Evolutionary conservation across 2,329 filamentous ascomycete genomes (phyloP).

Genomic region (Hypoxylon sp.): DNA sequence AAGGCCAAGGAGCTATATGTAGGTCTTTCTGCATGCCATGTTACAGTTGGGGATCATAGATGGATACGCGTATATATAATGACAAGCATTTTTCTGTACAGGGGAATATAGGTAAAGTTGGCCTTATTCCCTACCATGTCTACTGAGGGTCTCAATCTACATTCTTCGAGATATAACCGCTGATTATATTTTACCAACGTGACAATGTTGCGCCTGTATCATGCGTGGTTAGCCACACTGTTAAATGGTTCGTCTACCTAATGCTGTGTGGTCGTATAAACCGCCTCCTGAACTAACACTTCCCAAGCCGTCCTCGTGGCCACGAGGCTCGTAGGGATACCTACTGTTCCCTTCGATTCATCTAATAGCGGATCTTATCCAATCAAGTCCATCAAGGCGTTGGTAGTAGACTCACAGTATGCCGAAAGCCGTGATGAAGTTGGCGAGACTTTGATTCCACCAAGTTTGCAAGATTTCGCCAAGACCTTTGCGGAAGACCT

Average conservation of each 20-base stretch:
- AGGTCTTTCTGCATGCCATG: slow-evolving; percentile 28
- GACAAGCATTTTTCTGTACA: not conserved
- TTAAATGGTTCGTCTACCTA: slow-evolving; percentile 42
- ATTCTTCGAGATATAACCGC: slow-evolving; percentile 11
- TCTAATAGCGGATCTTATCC: slow-evolving; percentile 49
- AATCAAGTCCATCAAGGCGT: slow-evolving; percentile 51
- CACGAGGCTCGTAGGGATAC: slow-evolving; percentile 52
- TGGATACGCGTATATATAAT: slow-evolving; percentile 34
- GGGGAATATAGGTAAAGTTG: not conserved
- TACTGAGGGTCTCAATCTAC: slow-evolving; percentile 2
- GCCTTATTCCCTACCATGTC: slow-evolving; percentile 8
- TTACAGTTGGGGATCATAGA: slow-evolving; percentile 4
- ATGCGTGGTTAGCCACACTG: slow-evolving; percentile 32
- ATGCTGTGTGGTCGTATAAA: not conserved
- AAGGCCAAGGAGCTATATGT: slow-evolving; percentile 6
- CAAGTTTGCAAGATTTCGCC: slow-evolving; percentile 64
- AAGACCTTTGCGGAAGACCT: slow-evolving; percentile 61
- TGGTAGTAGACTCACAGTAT: slow-evolving; percentile 63
- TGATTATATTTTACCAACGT: slow-evolving; percentile 5
- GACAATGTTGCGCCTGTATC: slow-evolving; percentile 15
- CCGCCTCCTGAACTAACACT: slow-evolving; percentile 24
- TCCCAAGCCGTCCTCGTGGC: slow-evolving; percentile 37
- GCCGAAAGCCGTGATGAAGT: slow-evolving; percentile 58
- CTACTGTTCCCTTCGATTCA: slow-evolving; percentile 55
- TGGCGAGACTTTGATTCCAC: slow-evolving; percentile 67